phyloP scores from a whole-genome alignment of 2,329 filamentous ascomycete species.

The Aspergillus hortae region DNA sequence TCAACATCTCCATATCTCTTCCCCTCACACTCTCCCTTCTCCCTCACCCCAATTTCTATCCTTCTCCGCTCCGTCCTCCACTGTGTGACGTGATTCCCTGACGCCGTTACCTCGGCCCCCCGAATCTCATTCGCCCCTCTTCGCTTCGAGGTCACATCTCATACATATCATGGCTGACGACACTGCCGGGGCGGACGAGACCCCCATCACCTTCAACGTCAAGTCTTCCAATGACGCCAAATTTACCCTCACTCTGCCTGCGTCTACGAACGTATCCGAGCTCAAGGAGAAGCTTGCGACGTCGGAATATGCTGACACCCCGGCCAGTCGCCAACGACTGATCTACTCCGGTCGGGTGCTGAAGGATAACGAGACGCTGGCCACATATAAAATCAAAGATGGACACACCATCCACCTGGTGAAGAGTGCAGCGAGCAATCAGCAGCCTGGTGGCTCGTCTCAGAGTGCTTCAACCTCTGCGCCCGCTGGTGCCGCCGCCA shows the following conservation, averaged over 20 bases:
- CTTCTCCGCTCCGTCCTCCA: not conserved
- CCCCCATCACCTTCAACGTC: slow-evolving; percentile 90
- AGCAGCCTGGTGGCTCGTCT: slow-evolving; percentile 54
- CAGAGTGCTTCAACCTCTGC: slow-evolving; percentile 42
- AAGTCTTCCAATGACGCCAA: slow-evolving; percentile 92
- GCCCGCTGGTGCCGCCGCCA: slow-evolving; percentile 29
- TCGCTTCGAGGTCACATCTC: slow-evolving; percentile 3
- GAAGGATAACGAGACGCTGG: slow-evolving; percentile 86
- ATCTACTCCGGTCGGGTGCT: slow-evolving; percentile 97
- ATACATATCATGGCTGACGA: slow-evolving; percentile 39
- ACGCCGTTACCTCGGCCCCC: slow-evolving; percentile 3
- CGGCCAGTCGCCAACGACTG: slow-evolving; percentile 82
- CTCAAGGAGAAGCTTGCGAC: slow-evolving; percentile 85
- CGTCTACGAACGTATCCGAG: slow-evolving; percentile 73
- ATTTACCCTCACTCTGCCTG: slow-evolving; percentile 75
- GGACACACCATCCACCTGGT: slow-evolving; percentile 96
- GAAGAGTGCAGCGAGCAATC: slow-evolving; percentile 90
- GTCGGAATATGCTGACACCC: slow-evolving; percentile 79
- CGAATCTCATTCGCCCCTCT: slow-evolving; percentile 8
- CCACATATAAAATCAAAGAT: slow-evolving; percentile 88
- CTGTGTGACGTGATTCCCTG: slow-evolving; percentile 11
- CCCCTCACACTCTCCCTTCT: not conserved
- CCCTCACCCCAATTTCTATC: not conserved
- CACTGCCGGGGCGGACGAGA: slow-evolving; percentile 53
- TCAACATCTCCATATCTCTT: not conserved